Percentiles rank a stretch among this genome's conserved stretches.
phyloP scores from a whole-genome alignment of 2,329 filamentous ascomycete species.

The Aspergillus alliaceus region DNA sequence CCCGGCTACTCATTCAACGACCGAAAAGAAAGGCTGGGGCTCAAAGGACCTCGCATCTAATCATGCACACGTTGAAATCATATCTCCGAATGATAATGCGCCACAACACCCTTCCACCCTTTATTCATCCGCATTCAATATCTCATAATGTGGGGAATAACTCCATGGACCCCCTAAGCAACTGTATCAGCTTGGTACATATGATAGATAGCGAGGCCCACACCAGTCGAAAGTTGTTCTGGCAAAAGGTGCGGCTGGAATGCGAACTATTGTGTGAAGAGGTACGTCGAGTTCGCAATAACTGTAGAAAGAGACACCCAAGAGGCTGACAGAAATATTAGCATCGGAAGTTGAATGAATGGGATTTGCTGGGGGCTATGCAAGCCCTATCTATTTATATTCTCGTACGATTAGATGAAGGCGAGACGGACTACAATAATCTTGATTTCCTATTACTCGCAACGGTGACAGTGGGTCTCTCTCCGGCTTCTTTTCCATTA shows the following conservation, averaged over 20 bases:
- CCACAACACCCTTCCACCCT: slow-evolving; percentile 42
- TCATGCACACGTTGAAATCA: slow-evolving; percentile 43
- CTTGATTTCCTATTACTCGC: slow-evolving; percentile 37
- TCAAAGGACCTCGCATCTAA: slow-evolving; percentile 38
- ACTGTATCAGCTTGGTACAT: neutral
- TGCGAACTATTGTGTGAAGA: slow-evolving; percentile 41
- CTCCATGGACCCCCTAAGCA: neutral
- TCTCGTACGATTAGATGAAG: slow-evolving; percentile 45
- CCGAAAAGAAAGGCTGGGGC: slow-evolving; percentile 19
- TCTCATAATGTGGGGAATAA: neutral
- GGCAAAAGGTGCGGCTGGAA: slow-evolving; percentile 46
- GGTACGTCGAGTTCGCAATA: slow-evolving; percentile 24
- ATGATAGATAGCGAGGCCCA: neutral
- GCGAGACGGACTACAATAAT: slow-evolving; percentile 46
- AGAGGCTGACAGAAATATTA: neutral
- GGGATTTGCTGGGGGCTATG: slow-evolving; percentile 44
- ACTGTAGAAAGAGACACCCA: too few species aligned
- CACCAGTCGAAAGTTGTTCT: slow-evolving; percentile 44
- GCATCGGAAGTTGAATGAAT: slow-evolving; percentile 14
- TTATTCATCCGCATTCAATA: slow-evolving; percentile 37
- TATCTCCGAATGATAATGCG: slow-evolving; percentile 43
- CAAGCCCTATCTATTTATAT: slow-evolving; percentile 49
- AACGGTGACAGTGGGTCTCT: neutral
- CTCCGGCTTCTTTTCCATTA: neutral
- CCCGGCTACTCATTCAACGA: neutral